These are phyloP conservation scores for Myxozyma nipponensis DNA, from an alignment of 805 yeast species.

Conservation along the genomic window DNA sequence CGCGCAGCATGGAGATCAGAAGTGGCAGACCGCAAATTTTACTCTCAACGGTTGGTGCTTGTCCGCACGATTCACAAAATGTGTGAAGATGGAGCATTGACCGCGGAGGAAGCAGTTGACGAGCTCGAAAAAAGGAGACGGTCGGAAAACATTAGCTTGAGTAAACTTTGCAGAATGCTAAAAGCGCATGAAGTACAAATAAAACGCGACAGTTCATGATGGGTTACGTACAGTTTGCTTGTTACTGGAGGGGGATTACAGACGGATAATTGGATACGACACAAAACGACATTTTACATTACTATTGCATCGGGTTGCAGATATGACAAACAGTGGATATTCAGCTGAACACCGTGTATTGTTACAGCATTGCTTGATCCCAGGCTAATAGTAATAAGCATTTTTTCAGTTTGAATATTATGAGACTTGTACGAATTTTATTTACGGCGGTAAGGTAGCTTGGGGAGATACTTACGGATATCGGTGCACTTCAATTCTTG, in stretches of 20 bases:
- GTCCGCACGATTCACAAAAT: slow-evolving; percentile 28
- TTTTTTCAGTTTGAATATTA: no score
- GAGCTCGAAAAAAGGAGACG: slow-evolving; percentile 25
- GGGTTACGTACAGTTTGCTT: not conserved
- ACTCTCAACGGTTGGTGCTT: slow-evolving; percentile 25
- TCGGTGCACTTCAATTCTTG: no score
- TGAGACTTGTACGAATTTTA: no score
- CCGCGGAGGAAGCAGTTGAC: slow-evolving; percentile 24
- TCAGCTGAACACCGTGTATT: no score
- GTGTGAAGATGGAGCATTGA: slow-evolving; percentile 15
- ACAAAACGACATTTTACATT: not conserved
- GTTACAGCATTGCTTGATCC: no score
- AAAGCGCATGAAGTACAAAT: slow-evolving; percentile 25
- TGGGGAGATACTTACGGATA: no score
- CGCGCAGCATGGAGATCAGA: slow-evolving; percentile 44
- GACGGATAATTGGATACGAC: not conserved
- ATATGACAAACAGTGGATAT: no score
- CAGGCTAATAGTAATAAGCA: no score
- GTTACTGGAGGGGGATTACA: not conserved
- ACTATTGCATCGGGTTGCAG: not conserved
- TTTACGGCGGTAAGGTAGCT: no score
- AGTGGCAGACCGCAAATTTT: slow-evolving; percentile 27
- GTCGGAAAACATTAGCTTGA: slow-evolving; percentile 20
- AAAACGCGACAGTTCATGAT: slow-evolving; percentile 5
- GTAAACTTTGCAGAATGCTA: slow-evolving; percentile 22